Conservation (phyloP, 2,329 filamentous ascomycete genomes). For the Truncatella angustata region DNA sequence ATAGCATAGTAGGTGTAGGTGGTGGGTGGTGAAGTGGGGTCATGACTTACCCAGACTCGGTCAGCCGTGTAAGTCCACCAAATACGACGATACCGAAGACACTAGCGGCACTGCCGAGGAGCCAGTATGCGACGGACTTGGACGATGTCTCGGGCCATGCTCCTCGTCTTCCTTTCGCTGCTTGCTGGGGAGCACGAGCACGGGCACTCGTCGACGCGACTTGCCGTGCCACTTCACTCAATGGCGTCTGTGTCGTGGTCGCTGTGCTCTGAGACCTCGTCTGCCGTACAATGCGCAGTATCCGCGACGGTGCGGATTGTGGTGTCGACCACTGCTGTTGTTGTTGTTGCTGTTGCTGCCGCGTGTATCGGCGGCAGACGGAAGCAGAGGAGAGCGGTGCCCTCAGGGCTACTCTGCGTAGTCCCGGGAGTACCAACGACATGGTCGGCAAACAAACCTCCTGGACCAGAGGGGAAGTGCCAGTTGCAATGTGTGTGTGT, state of each 20-base stretch:
- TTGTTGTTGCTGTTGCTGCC: constrained; percentile 16
- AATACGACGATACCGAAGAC: constrained; percentile 98
- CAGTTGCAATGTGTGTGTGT: too few relatives aligned
- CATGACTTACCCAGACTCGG: constrained; percentile 79
- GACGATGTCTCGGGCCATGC: constrained; percentile 62
- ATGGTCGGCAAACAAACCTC: constrained; percentile 23
- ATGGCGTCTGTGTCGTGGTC: constrained; percentile 24
- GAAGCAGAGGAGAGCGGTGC: constrained; percentile 36
- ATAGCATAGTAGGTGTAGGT: too few relatives aligned
- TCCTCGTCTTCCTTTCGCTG: constrained; percentile 24
- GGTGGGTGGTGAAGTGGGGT: background rate
- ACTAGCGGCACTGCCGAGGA: constrained; percentile 84
- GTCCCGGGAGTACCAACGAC: constrained; percentile 40
- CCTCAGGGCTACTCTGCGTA: constrained; percentile 39
- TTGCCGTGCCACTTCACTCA: constrained; percentile 11
- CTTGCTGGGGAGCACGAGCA: constrained; percentile 12
- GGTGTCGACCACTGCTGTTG: constrained; percentile 17
- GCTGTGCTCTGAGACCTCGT: constrained; percentile 30
- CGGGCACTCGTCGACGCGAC: constrained; percentile 11
- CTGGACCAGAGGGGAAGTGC: too few relatives aligned
- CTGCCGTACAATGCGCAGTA: constrained; percentile 39
- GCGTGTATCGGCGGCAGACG: constrained; percentile 49
- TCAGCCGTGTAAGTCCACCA: constrained; percentile 88
- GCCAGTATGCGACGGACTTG: constrained; percentile 85
- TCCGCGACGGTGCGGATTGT: constrained; percentile 30